phyloP scores from a whole-genome alignment of 75 land plant species.

The Sequoiadendron giganteum region DNA sequence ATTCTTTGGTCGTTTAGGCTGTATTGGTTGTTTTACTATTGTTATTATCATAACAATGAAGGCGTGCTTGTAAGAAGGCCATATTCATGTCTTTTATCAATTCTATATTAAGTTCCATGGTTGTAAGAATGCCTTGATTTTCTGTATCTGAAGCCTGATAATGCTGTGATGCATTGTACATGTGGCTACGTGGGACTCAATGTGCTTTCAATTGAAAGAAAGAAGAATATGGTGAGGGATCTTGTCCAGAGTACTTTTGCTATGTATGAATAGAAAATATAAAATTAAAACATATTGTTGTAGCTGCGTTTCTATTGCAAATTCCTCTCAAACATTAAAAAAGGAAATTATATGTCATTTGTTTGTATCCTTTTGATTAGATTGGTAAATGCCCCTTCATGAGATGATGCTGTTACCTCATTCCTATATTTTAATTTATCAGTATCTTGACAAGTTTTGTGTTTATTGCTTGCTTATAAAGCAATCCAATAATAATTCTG shows the following conservation, averaged over 20 bases:
- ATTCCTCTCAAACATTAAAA: neutral
- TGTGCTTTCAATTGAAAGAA: constrained; percentile 6
- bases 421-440: neutral
- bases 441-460: neutral
- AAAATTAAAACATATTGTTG: neutral
- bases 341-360: neutral
- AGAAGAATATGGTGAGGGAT: constrained; percentile 14
- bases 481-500: neutral
- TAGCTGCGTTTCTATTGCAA: neutral
- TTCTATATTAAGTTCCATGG: neutral
- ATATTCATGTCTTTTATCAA: neutral
- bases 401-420: neutral
- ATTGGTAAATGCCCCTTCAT: neutral
- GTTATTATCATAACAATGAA: neutral
- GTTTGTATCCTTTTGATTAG: neutral
- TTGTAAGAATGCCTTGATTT: constrained; percentile 1
- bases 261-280: neutral
- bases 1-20: neutral
- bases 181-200: neutral
- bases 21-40: neutral
- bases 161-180: neutral
- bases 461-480: neutral
- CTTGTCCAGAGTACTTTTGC: neutral
- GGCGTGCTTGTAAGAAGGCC: neutral
- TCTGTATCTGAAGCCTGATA: neutral